Conservation (phyloP, 2,329 filamentous ascomycete species). For the Beauveria sp. region DNA sequence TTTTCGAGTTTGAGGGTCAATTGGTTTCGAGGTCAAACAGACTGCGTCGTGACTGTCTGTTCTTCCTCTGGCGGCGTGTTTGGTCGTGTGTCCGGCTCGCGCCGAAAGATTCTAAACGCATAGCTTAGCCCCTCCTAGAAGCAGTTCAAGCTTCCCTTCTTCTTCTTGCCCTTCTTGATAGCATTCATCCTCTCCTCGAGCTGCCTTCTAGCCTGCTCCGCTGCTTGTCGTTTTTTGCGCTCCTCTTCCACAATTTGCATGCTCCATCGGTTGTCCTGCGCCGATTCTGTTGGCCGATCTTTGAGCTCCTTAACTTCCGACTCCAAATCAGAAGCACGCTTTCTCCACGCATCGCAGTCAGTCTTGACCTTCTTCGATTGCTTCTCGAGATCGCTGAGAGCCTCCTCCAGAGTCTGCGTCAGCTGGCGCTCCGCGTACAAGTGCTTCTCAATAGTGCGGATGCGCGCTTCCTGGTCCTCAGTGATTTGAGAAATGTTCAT, state of each 20-base stretch:
- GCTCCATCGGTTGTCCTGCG: conserved; percentile 54
- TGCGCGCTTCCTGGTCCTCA: conserved; percentile 91
- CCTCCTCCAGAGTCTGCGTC: conserved; percentile 90
- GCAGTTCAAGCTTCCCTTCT: conserved; percentile 94
- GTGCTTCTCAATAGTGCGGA: conserved; percentile 94
- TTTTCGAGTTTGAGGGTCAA: not conserved
- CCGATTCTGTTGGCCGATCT: conserved; percentile 39
- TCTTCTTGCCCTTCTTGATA: conserved; percentile 83
- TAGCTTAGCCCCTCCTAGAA: conserved; percentile 54
- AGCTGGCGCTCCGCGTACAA: conserved; percentile 93
- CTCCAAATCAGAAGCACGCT: conserved; percentile 72
- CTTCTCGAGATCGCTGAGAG: conserved; percentile 84
- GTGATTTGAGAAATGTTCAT: conserved; percentile 64
- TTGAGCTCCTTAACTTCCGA: conserved; percentile 60
- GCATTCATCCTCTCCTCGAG: conserved; percentile 93
- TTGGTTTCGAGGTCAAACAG: not conserved
- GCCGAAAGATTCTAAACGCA: conserved; percentile 11
- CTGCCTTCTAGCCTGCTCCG: conserved; percentile 80
- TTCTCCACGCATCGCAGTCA: conserved; percentile 85
- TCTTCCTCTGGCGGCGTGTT: not conserved
- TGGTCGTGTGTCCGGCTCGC: not conserved
- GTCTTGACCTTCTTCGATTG: conserved; percentile 87
- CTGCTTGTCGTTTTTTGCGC: conserved; percentile 81
- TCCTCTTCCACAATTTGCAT: conserved; percentile 95
- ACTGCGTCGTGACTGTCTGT: conserved; percentile 2